A percentile compares a stretch with the other conserved stretches of the same genome.
Conservation (phyloP, 1,139 yeast species). For the Yamadazyma spencermartinsiae region DNA sequence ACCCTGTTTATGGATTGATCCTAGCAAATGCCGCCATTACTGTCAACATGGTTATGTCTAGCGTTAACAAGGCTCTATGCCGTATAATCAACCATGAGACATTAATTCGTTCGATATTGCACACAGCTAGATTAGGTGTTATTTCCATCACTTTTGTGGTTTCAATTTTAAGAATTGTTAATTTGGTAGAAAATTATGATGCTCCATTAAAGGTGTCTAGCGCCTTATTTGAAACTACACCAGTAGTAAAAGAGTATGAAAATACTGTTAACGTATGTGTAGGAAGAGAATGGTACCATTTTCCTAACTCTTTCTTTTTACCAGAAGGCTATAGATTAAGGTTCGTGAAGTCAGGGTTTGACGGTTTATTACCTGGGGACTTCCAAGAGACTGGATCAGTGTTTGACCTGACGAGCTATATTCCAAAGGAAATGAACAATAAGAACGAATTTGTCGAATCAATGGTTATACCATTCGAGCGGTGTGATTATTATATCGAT, state of each 20-base stretch:
- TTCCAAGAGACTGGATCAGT: conserved; percentile 49
- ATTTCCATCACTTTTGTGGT: conserved; percentile 8
- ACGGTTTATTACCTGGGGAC: conserved; percentile 88
- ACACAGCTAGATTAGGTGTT: neutral
- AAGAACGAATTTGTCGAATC: conserved; percentile 57
- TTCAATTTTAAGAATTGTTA: conserved; percentile 41
- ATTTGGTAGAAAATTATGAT: conserved; percentile 54
- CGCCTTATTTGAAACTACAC: neutral
- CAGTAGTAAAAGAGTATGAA: neutral
- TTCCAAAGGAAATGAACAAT: conserved; percentile 73
- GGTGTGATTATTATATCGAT: conserved; percentile 65
- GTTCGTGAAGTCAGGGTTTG: conserved; percentile 76
- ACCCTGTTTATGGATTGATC: conserved; percentile 77
- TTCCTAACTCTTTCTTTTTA: conserved; percentile 82
- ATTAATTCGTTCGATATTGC: neutral
- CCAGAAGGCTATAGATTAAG: conserved; percentile 58
- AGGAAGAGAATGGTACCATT: conserved; percentile 95
- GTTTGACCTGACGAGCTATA: conserved; percentile 32
- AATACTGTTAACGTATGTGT: conserved; percentile 61
- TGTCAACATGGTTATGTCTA: conserved; percentile 14
- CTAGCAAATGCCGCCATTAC: conserved; percentile 63
- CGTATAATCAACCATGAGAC: conserved; percentile 1
- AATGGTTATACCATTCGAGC: conserved; percentile 43
- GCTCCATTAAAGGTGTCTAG: conserved; percentile 49
- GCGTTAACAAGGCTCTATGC: conserved; percentile 4